These are phyloP conservation scores for Colletotrichum destructivum DNA, from an alignment of 2,329 filamentous ascomycete species.

Conservation along the genomic window DNA sequence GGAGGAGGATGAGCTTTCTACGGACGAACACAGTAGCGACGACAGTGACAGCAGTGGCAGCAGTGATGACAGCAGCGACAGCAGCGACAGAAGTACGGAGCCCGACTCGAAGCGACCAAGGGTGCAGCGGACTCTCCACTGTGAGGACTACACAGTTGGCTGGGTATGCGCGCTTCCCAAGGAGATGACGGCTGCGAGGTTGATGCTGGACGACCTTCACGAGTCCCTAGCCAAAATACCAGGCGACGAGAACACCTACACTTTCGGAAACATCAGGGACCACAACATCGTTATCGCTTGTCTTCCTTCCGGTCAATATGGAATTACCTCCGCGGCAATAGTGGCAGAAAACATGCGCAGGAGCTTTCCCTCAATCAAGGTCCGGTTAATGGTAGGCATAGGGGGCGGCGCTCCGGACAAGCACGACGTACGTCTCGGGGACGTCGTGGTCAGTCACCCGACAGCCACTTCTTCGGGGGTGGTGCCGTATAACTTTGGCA, in stretches of 20 bases:
- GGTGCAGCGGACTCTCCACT: neutral
- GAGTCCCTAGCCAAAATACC: neutral
- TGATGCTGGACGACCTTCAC: neutral
- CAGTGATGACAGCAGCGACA: neutral
- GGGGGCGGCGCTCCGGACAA: slow-evolving; percentile 21
- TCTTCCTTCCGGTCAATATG: neutral
- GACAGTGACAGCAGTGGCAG: neutral
- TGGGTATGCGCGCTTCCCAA: neutral
- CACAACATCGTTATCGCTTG: neutral
- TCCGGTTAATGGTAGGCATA: neutral
- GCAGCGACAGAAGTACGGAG: neutral
- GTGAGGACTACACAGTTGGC: neutral
- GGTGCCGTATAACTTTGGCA: slow-evolving; percentile 49
- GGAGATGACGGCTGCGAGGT: neutral
- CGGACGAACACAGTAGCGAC: neutral
- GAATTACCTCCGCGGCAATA: neutral
- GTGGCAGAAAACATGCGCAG: neutral
- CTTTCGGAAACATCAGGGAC: neutral
- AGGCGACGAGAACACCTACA: neutral
- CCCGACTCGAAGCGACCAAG: neutral
- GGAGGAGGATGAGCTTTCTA: neutral
- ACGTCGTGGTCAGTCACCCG: slow-evolving; percentile 40
- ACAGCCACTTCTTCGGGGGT: slow-evolving; percentile 33
- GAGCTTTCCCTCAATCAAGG: neutral
- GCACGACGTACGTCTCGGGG: slow-evolving; percentile 51